Conservation (phyloP, 495 filamentous ascomycete genomes). For the Aspergillus wentii region DNA sequence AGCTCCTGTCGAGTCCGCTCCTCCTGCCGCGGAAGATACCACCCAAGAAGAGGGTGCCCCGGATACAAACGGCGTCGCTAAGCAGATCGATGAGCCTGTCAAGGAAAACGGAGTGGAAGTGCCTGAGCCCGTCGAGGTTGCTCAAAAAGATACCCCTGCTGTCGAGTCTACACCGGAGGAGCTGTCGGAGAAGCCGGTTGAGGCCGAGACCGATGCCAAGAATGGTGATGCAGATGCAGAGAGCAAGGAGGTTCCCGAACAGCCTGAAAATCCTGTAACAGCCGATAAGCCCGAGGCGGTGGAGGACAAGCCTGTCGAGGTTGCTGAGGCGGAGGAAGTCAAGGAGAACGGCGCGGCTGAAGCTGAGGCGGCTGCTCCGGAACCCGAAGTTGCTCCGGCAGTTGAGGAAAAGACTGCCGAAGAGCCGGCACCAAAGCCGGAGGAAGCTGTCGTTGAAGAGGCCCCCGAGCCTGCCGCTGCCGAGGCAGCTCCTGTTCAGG, state of each 20-base stretch:
- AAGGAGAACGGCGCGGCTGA: conserved; percentile 4
- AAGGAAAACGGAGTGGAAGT: conserved; percentile 2
- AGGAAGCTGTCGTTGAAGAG: conserved; percentile 4
- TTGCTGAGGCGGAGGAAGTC: conserved; percentile 1
- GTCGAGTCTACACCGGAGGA: conserved; percentile 8
- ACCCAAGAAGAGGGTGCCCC: too few relatives aligned
- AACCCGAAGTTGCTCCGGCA: conserved; percentile 3
- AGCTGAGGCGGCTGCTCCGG: conserved; percentile 5
- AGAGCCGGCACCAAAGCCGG: conserved; percentile 2
- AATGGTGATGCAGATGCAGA: too few relatives aligned
- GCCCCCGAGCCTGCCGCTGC: conserved; percentile 1
- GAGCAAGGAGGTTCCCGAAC: too few relatives aligned
- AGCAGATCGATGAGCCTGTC: too few relatives aligned
- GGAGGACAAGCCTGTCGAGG: background rate
- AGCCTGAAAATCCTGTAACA: too few relatives aligned
- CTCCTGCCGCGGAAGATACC: too few relatives aligned
- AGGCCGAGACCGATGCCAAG: conserved; percentile 2
- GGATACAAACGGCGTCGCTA: too few relatives aligned
- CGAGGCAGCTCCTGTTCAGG: too few relatives aligned
- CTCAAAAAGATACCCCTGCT: conserved; percentile 4
- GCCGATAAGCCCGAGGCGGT: background rate
- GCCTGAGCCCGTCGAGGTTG: too few relatives aligned
- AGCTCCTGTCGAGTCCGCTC: too few relatives aligned
- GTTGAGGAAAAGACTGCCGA: conserved; percentile 4
- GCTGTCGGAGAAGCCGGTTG: conserved; percentile 1